Percentiles rank a stretch among this genome's conserved stretches.
phyloP scores from a whole-genome alignment of 768 basidiomycete genomes.

The Paxillus rubicundulus region DNA sequence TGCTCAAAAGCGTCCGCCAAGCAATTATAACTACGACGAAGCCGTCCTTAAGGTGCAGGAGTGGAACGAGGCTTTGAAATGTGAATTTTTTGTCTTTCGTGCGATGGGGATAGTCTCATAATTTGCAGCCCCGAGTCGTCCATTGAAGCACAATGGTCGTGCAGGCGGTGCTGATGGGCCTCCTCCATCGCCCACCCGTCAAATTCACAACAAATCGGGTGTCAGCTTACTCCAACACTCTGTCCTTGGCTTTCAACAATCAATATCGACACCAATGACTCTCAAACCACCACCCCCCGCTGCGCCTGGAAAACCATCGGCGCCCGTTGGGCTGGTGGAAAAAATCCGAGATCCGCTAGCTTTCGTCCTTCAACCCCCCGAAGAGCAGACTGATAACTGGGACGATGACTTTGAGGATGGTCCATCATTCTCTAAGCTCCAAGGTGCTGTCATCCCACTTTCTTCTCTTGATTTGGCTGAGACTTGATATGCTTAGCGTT shows the following conservation, averaged over 20 bases:
- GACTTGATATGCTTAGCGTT: slow-evolving; percentile 42
- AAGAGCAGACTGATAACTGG: slow-evolving; percentile 95
- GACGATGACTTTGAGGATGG: slow-evolving; percentile 97
- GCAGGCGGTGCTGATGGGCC: slow-evolving; percentile 34
- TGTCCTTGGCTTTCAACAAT: slow-evolving; percentile 35
- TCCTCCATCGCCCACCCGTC: slow-evolving; percentile 43
- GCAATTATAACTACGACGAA: slow-evolving; percentile 90
- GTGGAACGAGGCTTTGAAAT: slow-evolving; percentile 97
- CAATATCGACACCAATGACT: slow-evolving; percentile 30
- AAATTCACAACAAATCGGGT: slow-evolving; percentile 25
- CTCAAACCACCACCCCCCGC: slow-evolving; percentile 20
- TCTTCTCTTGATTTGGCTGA: not conserved
- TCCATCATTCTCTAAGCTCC: slow-evolving; percentile 82
- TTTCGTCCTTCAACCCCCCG: slow-evolving; percentile 67
- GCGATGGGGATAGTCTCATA: slow-evolving; percentile 4
- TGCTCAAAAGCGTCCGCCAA: slow-evolving; percentile 46
- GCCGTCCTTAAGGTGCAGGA: slow-evolving; percentile 94
- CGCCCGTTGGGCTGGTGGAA: slow-evolving; percentile 33
- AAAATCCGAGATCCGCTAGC: slow-evolving; percentile 54
- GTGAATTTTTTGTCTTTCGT: slow-evolving; percentile 40
- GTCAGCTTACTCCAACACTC: slow-evolving; percentile 30
- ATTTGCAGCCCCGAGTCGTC: slow-evolving; percentile 62
- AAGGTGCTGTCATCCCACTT: slow-evolving; percentile 36
- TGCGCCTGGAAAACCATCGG: slow-evolving; percentile 18
- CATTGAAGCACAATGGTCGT: slow-evolving; percentile 63